Evolutionary conservation across 495 filamentous ascomycete genomes (phyloP).

Genomic region (Penicillium cataractarum): DNA sequence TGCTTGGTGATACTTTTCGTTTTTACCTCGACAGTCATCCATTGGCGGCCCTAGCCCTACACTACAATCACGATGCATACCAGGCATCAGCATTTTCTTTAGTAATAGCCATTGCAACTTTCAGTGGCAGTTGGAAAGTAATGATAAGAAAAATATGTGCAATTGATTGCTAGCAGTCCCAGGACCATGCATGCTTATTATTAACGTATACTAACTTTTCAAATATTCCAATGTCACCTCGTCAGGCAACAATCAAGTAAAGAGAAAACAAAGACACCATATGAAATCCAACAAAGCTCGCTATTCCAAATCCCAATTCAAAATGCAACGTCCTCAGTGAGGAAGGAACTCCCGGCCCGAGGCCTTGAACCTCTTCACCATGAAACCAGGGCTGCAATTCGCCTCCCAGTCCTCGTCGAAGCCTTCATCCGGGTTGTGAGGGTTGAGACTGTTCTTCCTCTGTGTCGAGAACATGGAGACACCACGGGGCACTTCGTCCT

Average conservation of each 20-base stretch:
- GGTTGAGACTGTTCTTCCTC: slow-evolving; percentile 10
- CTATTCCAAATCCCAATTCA: neutral
- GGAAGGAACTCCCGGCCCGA: slow-evolving; percentile 14
- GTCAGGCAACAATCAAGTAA: neutral
- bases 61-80: too few relatives aligned
- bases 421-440: slow-evolving; percentile 19
- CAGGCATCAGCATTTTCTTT: too few relatives aligned
- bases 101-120: too few relatives aligned
- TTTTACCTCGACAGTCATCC: neutral
- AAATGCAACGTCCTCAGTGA: slow-evolving; percentile 8
- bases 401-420: slow-evolving; percentile 30
- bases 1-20: neutral
- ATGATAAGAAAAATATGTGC: too few relatives aligned
- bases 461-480: slow-evolving; percentile 9
- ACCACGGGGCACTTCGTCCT: slow-evolving; percentile 12
- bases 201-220: slow-evolving; percentile 6
- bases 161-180: neutral
- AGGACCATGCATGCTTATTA: neutral
- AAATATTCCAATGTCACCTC: neutral
- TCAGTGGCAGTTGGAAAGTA: too few relatives aligned
- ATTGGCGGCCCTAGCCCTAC: neutral
- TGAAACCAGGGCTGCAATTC: slow-evolving; percentile 26
- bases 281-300: slow-evolving; percentile 3
- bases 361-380: slow-evolving; percentile 27
- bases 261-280: too few relatives aligned